Conservation (phyloP, 441 rosid species). For the Adansonia rubrostipa region DNA sequence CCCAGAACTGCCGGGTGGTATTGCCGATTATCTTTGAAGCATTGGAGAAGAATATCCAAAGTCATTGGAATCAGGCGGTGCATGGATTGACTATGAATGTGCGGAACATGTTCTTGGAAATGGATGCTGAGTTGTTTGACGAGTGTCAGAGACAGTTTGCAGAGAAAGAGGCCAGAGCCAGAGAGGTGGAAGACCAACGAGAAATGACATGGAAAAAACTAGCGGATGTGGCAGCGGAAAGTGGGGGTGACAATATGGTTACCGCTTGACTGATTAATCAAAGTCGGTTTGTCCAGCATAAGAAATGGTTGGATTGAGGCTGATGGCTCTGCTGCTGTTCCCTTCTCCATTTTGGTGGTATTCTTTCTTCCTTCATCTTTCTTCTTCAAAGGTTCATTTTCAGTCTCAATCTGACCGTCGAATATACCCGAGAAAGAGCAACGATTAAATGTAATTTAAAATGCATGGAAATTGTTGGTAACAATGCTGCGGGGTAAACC, state of each 20-base stretch:
- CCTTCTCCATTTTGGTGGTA: constrained; percentile 41
- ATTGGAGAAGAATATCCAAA: constrained; percentile 71
- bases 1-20: constrained; percentile 68
- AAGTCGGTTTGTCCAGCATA: constrained; percentile 23
- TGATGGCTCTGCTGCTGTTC: constrained; percentile 21
- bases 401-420: constrained; percentile 31
- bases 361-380: constrained; percentile 37
- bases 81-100: constrained; percentile 80
- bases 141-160: constrained; percentile 64
- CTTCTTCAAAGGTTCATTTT: constrained; percentile 13
- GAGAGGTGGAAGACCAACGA: constrained; percentile 74
- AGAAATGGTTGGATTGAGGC: constrained; percentile 16
- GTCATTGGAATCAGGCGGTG: constrained; percentile 94
- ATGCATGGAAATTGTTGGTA: background rate
- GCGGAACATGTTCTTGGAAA: constrained; percentile 82
- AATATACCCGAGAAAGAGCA: constrained; percentile 37
- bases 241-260: constrained; percentile 65
- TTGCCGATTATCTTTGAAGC: constrained; percentile 78
- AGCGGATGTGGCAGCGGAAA: constrained; percentile 66
- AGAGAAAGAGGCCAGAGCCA: constrained; percentile 65
- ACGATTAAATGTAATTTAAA: constrained; percentile 44
- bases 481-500: background rate
- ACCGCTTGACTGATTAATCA: constrained; percentile 40
- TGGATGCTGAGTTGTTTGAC: constrained; percentile 80
- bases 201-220: constrained; percentile 79